These are phyloP conservation scores for Kondoa subrosea DNA, from an alignment of 768 basidiomycete genomes.

Conservation along the genomic window DNA sequence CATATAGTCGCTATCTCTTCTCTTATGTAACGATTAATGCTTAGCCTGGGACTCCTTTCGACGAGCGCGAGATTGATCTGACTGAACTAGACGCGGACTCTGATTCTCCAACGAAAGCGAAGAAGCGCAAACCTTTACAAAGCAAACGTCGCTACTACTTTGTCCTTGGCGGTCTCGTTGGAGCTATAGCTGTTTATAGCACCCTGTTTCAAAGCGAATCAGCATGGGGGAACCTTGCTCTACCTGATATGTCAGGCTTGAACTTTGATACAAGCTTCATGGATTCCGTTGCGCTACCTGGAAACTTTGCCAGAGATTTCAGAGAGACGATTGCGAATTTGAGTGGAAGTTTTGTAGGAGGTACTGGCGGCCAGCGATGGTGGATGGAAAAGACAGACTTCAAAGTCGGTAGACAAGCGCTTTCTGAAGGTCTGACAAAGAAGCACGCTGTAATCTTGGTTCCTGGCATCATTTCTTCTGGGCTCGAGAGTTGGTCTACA, in stretches of 20 bases:
- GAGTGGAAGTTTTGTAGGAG: background rate
- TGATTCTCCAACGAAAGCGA: background rate
- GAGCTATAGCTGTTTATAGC: background rate
- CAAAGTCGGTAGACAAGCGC: conserved; percentile 24
- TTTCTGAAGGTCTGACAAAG: conserved; percentile 20
- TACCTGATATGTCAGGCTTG: too few relatives aligned
- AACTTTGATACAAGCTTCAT: background rate
- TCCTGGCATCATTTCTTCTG: conserved; percentile 30
- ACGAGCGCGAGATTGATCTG: too few relatives aligned
- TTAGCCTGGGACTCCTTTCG: background rate
- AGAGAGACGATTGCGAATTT: conserved; percentile 3
- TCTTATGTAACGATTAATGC: too few relatives aligned
- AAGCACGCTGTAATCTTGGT: conserved; percentile 27
- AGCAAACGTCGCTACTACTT: background rate
- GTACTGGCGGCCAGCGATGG: conserved; percentile 1
- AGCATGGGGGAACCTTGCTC: background rate
- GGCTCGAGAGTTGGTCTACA: conserved; percentile 87
- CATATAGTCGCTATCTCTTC: too few relatives aligned
- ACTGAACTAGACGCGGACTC: background rate
- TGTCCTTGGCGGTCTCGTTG: background rate
- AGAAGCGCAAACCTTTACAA: background rate
- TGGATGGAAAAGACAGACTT: conserved; percentile 20
- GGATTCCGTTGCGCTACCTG: background rate
- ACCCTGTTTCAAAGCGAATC: background rate
- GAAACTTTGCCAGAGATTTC: background rate